These are phyloP conservation scores for Solanum boliviense DNA, from an alignment of 257 asterid genomes.

Conservation along the genomic window DNA sequence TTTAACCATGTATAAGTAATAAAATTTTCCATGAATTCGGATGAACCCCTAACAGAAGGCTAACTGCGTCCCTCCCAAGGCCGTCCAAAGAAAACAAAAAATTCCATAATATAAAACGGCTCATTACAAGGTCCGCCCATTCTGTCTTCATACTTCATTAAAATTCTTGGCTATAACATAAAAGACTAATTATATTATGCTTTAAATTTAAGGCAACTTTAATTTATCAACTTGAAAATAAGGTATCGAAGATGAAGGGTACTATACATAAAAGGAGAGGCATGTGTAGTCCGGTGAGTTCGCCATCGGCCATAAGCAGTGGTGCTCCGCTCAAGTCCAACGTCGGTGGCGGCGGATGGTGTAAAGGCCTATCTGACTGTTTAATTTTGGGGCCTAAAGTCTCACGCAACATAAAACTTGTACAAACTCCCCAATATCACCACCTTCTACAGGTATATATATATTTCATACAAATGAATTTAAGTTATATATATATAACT, in stretches of 20 bases:
- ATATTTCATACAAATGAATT: neutral
- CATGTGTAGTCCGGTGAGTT: neutral
- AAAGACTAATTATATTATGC: neutral
- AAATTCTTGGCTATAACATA: neutral
- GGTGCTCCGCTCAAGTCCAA: neutral
- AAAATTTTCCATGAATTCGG: too few species aligned
- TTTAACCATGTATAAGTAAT: too few species aligned
- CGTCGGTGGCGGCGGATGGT: neutral
- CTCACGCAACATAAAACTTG: neutral
- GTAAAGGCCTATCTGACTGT: neutral
- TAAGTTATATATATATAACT: neutral
- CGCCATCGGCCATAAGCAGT: neutral
- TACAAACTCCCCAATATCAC: neutral
- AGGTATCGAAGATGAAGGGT: neutral
- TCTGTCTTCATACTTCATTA: neutral
- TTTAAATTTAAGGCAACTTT: neutral
- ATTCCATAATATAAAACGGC: neutral
- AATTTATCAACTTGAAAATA: neutral
- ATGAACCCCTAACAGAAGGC: too few species aligned
- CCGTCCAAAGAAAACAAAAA: neutral
- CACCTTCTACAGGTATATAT: neutral
- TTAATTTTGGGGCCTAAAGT: constrained; percentile 2
- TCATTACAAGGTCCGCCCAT: constrained; percentile 36
- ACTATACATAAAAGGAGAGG: neutral
- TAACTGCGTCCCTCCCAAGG: neutral